Evolutionary conservation across 129 eudicot species (phyloP).

Genomic region (Chrysanthemum seticuspe): DNA sequence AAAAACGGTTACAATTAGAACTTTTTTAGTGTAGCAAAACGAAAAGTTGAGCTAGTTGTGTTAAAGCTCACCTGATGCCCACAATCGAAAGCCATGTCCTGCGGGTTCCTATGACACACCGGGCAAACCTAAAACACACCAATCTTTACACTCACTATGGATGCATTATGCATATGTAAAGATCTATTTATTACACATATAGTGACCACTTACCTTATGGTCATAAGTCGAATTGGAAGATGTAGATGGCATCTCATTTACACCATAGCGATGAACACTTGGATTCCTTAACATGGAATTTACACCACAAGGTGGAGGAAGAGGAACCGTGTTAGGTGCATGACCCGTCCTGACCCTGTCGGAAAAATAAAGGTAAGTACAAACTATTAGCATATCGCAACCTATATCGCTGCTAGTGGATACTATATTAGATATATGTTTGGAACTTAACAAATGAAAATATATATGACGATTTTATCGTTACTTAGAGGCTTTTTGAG

Average conservation of each 20-base stretch:
- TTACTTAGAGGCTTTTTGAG: too few species aligned
- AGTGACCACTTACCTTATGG: conserved; percentile 34
- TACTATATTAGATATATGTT: too few species aligned
- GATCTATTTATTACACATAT: background rate
- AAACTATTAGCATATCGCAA: background rate
- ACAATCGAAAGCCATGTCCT: conserved; percentile 74
- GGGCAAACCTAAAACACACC: conserved; percentile 47
- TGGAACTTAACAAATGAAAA: too few species aligned
- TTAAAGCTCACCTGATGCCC: conserved; percentile 65
- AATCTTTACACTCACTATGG: background rate
- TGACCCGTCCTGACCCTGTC: conserved; percentile 43
- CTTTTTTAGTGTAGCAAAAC: background rate
- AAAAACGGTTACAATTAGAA: background rate
- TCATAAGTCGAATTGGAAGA: conserved; percentile 42
- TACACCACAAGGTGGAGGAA: conserved; percentile 52
- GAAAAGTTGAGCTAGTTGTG: too few species aligned
- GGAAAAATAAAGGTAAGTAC: background rate
- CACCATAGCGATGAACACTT: conserved; percentile 15
- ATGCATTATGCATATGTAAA: background rate
- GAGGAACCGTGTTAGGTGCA: conserved; percentile 45
- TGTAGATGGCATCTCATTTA: conserved; percentile 30
- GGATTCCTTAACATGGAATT: conserved; percentile 29
- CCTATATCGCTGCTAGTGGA: too few species aligned
- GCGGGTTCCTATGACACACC: conserved; percentile 42
- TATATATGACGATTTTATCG: too few species aligned